phyloP scores from a whole-genome alignment of 257 asterid species.

The Jasminum sambac region DNA sequence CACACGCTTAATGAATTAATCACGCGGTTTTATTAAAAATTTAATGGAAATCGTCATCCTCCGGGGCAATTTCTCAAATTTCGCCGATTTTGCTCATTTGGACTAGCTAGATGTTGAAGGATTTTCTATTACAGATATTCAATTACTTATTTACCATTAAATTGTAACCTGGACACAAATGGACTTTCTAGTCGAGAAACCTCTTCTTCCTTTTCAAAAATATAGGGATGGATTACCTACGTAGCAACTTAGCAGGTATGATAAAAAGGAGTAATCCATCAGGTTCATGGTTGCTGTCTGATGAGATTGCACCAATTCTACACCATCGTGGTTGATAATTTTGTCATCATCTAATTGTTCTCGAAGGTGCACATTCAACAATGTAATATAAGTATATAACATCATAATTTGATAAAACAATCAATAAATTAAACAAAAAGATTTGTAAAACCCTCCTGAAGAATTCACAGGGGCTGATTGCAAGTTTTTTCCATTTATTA shows the following conservation, averaged over 20 bases:
- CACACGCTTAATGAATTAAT: background rate
- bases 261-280: background rate
- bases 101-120: background rate
- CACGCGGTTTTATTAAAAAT: background rate
- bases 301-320: background rate
- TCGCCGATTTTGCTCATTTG: background rate
- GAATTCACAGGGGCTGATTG: background rate
- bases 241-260: background rate
- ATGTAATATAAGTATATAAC: background rate
- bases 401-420: background rate
- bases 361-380: background rate
- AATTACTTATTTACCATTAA: background rate
- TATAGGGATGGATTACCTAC: no score
- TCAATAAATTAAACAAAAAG: background rate
- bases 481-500: no score
- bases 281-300: background rate
- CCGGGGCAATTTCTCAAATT: background rate
- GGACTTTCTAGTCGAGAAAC: background rate
- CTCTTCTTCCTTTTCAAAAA: no score
- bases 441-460: background rate
- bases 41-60: background rate
- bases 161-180: background rate
- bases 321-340: background rate
- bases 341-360: slow-evolving; percentile 3
- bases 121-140: background rate